Evolutionary conservation across 2,329 filamentous ascomycete species (phyloP), one percentile per base, ranked within the genome.

Genomic region (Thermoascus crustaceus): DNA sequence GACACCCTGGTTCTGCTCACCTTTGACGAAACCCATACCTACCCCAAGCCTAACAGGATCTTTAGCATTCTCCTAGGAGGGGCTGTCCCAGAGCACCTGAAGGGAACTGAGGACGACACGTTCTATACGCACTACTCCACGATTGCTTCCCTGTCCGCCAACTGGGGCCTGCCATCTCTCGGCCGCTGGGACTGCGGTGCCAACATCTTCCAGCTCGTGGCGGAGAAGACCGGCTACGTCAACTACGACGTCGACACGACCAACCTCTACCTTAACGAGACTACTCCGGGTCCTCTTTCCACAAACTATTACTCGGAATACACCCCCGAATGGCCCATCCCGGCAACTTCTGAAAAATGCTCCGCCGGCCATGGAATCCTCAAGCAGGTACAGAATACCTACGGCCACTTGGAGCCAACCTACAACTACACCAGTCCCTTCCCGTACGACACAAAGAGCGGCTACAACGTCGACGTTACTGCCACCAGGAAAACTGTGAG

Each of bases 11-110:
- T 91, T 7, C 66, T 89, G 4, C 59, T 91, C 40, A 88, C 78
- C 7, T 91, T 86, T 51, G 85, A 91, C 45, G 85, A 91, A 64
- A 83, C 79, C 55, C 75, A 80, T 48, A 77, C 73, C 7, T 86
- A 87, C 60, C 58, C 67, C 4, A 62, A 67, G 17, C 72, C 74
- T 47, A 91, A 91, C 70, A 69, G 70, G 25, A 72, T 91, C 34
- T 73, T 85, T 40, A 75, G 68, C 43, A 71, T 91, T 45, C 71
- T 91, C 0, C 64, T 91, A 3, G 85, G 85, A 10, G 83, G 83
- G 39, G 80, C 78, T n/a, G 61, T 93, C 2, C 81, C 82, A 7
- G 34, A 66, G 4, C 34, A 72, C n/a, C 70, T 82, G 1, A 63
- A 76, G 26, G 81, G 81, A 37, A 85, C 81, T 16, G 76, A 67